Evolutionary conservation across 106 monocot genomes (phyloP), one percentile per base, ranked within the genome.

Genomic region (Allium cepa): DNA sequence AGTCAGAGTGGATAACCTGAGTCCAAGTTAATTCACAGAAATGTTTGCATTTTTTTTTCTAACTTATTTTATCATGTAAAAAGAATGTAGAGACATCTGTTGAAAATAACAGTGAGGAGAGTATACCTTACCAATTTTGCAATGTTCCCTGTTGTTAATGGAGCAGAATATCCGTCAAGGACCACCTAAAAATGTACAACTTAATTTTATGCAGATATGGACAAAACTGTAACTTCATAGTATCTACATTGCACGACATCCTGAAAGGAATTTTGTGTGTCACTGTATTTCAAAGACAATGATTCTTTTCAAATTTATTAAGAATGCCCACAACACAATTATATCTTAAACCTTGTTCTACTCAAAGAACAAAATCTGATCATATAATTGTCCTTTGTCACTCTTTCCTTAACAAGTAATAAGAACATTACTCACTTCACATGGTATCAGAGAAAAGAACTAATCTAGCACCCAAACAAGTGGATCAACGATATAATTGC

Each of bases 141-240:
- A 74, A 95, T 83, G 78, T 91, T 95, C 56, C 95, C 91, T 53
- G 95, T 79, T 17, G 95, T 95, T 73, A 95, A 63, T 66, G 95
- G 95, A 70, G 95, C 88, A 67, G 95, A 95, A 81, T 79, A 95
- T 66, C 95, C 95, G 77, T 95, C 95, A 66, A 95, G 51, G 46
- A 88, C 77, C 17, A 91, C 88, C 95, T 95, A 72, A 18, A 83
- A 61, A 69, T 47, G 62, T 60, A 36, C 8, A 63, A 62, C 8
- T 9, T 67, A 27, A 36, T 12, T 46, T 60, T 13, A 14, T n/a
- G 15, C 15, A 46, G 46, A 48, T 64, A 16, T 64, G 15, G 26
- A 16, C 65, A 8, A 18, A 66, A 17, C 12, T 50, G 49, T 66
- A 45, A 47, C 63, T 55, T 46, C 46, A 13, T 15, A 2, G 11